Evolutionary conservation across 345 rosid genomes (phyloP).

Genomic region (Streptanthus diversifolius): DNA sequence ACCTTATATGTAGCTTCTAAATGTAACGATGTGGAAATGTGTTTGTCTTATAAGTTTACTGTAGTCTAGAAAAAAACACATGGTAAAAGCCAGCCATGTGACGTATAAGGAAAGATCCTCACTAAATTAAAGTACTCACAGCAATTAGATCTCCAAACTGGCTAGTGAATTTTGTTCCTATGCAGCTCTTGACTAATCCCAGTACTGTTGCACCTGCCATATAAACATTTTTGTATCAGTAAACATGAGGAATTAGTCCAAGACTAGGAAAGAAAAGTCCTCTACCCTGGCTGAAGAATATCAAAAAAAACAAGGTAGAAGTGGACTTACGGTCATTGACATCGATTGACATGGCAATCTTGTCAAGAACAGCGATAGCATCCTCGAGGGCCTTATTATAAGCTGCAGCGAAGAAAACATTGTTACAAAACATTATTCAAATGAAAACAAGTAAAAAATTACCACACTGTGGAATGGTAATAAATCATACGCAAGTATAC

Average conservation of each 20-base stretch:
- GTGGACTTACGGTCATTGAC: slow-evolving; percentile 69
- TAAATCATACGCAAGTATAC: slow-evolving; percentile 33
- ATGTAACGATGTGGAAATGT: not conserved
- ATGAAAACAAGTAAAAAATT: not conserved
- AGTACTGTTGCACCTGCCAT: slow-evolving; percentile 47
- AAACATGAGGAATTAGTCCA: not conserved
- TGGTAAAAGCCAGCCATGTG: not conserved
- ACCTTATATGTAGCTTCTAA: not conserved
- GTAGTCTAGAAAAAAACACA: not conserved
- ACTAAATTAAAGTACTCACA: slow-evolving; percentile 45
- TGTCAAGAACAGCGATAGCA: slow-evolving; percentile 87
- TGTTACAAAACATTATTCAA: not conserved
- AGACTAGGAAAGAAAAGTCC: not conserved
- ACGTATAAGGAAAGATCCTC: not conserved
- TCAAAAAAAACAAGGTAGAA: not conserved
- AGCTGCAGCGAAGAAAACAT: slow-evolving; percentile 46
- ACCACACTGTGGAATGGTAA: not conserved
- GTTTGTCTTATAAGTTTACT: not conserved
- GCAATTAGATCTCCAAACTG: slow-evolving; percentile 95
- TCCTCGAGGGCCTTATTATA: slow-evolving; percentile 92
- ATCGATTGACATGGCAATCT: slow-evolving; percentile 84
- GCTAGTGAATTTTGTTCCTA: slow-evolving; percentile 94
- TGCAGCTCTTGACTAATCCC: slow-evolving; percentile 84
- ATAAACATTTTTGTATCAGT: not conserved
- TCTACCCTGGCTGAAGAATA: not conserved